phyloP scores from a whole-genome alignment of 2,329 filamentous ascomycete species.

The Myotisia sp. region DNA sequence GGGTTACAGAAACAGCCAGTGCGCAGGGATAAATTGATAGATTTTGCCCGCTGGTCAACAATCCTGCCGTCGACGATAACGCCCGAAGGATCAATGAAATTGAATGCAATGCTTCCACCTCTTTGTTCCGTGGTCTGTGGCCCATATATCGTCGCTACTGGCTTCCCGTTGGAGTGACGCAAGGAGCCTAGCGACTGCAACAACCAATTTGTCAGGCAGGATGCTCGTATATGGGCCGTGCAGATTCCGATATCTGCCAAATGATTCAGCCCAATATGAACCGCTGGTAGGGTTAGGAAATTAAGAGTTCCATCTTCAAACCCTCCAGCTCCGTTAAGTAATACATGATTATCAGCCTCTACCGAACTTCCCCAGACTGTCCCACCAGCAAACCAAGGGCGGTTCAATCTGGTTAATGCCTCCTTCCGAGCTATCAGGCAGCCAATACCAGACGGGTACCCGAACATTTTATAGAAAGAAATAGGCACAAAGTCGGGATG shows the following conservation, averaged over 20 bases:
- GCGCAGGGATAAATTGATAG: conserved; percentile 44
- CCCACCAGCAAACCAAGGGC: conserved; percentile 54
- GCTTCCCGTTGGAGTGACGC: conserved; percentile 39
- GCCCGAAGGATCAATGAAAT: conserved; percentile 41
- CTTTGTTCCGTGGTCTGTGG: conserved; percentile 36
- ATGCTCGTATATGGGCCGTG: conserved; percentile 45
- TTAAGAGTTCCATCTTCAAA: conserved; percentile 55
- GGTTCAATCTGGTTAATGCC: conserved; percentile 41
- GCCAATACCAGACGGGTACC: conserved; percentile 47
- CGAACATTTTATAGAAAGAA: conserved; percentile 54
- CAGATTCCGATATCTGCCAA: conserved; percentile 35
- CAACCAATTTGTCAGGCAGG: conserved; percentile 38
- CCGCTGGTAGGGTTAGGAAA: conserved; percentile 50
- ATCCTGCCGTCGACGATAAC: conserved; percentile 42
- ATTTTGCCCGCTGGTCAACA: conserved; percentile 46
- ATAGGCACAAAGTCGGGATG: conserved; percentile 47
- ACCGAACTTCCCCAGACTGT: conserved; percentile 33
- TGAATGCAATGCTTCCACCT: conserved; percentile 51
- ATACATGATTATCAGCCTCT: conserved; percentile 8
- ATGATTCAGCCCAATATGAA: conserved; percentile 40
- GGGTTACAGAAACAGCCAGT: conserved; percentile 46
- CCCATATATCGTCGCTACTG: conserved; percentile 42
- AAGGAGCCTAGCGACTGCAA: conserved; percentile 36
- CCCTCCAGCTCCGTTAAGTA: conserved; percentile 34
- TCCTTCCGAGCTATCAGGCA: conserved; percentile 44